phyloP scores from a whole-genome alignment of 257 asterid genomes.

The Solanum rostratum region DNA sequence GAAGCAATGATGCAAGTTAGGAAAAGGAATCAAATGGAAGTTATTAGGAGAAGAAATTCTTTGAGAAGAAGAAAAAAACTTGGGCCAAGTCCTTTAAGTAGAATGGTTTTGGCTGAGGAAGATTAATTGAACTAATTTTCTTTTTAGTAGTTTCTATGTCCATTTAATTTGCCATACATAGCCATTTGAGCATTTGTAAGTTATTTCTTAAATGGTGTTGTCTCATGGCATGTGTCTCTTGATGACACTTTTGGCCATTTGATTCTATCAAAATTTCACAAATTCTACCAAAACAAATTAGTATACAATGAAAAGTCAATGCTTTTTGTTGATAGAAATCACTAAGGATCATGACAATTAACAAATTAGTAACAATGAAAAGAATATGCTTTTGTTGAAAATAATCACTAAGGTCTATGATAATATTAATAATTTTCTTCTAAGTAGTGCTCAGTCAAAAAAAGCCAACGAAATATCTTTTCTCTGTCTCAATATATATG shows the following conservation, averaged over 20 bases:
- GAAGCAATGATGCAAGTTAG: constrained; percentile 75
- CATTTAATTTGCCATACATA: not conserved
- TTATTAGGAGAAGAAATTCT: constrained; percentile 57
- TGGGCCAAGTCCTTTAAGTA: constrained; percentile 87
- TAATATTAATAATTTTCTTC: not conserved
- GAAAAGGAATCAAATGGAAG: constrained; percentile 78
- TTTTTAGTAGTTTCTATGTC: not conserved
- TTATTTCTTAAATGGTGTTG: not conserved
- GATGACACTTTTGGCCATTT: not conserved
- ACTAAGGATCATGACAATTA: no score
- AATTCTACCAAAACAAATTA: not conserved
- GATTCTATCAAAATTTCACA: not conserved
- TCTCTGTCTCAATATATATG: not conserved
- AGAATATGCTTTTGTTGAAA: not conserved
- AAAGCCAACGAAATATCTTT: not conserved
- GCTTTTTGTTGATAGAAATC: no score
- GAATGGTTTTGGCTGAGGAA: constrained; percentile 48
- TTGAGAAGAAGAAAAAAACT: constrained; percentile 46
- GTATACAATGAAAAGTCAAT: no score
- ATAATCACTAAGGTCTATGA: not conserved
- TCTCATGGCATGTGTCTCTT: not conserved
- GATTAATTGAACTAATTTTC: not conserved
- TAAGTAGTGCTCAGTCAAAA: not conserved
- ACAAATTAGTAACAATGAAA: not conserved
- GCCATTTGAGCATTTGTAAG: not conserved